Evolutionary conservation across 768 basidiomycete species (phyloP), one percentile per base, ranked within the genome.

Genomic region (Boletus coccyginus): DNA sequence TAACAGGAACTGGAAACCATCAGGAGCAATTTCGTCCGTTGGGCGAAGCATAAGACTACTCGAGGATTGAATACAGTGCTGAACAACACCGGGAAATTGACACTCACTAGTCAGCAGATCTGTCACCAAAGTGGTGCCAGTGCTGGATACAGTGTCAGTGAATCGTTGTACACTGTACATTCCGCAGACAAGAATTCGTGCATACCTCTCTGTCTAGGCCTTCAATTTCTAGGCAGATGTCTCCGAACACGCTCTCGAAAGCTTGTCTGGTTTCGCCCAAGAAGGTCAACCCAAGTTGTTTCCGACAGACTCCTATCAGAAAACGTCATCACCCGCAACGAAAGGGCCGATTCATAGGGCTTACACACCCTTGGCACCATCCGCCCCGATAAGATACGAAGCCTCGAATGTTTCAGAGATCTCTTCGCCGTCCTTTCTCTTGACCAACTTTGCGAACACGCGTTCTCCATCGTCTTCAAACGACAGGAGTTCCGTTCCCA

Each of bases 401-500:
- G 59, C 63, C 9, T 55, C 61, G 7, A 69, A 55, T 3, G 47
- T 64, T 54, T 78, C 75, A n/a, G 52, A 44, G 0, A 46, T 41
- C 35, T 70, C 68, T 29, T 63, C 24, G 1, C 62, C 72, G 3
- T 67, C 59, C n/a, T 38, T 48, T 17, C 12, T 61, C 52, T 70
- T 66, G 29, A 71, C 36, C 6, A 81, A 54, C 13, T 70, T 70
- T 8, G 74, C 79, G 12, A 66, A 58, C 8, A 82, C 76, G 32
- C 57, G 57, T 33, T 73, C 69, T 2, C 67, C 65, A 10, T 61
- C 58, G 53, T 81, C 76, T 48, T 73, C 66, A 43, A 83, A 76
- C 0, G 76, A 75, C n/a, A 63, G 40, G 9, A 83, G 72, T 53
- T 78, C 78, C 2, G 77, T 78, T 16, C 74, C 75, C n/a, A 75